Conservation (phyloP, 495 filamentous ascomycete species). For the Lasiosphaeria miniovina region DNA sequence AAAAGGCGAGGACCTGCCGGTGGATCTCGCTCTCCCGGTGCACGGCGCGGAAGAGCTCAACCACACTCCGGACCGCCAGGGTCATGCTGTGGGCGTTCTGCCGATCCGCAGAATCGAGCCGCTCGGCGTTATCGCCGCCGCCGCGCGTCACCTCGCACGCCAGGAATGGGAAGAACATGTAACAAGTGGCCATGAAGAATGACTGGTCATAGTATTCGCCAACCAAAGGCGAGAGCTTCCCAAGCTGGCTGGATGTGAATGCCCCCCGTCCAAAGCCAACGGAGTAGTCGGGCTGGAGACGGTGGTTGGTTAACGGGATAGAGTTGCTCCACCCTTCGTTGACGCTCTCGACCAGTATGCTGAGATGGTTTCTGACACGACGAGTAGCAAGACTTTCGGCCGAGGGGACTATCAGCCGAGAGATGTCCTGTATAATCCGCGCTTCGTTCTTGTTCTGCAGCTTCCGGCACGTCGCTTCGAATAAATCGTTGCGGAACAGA, state of each 20-base stretch:
- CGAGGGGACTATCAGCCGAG: constrained; percentile 37
- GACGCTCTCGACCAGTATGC: constrained; percentile 30
- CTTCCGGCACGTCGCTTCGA: constrained; percentile 33
- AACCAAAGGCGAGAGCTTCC: constrained; percentile 38
- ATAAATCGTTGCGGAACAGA: constrained; percentile 39
- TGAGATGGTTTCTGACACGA: constrained; percentile 29
- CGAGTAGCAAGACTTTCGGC: constrained; percentile 30
- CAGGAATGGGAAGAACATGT: constrained; percentile 30
- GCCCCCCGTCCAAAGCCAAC: constrained; percentile 39
- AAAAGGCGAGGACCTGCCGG: constrained; percentile 44
- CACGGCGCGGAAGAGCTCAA: constrained; percentile 34
- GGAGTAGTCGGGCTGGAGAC: constrained; percentile 39
- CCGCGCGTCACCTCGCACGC: constrained; percentile 27
- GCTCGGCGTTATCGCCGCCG: constrained; percentile 24
- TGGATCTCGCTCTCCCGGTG: constrained; percentile 38
- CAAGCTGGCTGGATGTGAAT: constrained; percentile 41
- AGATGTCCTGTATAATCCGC: constrained; percentile 38
- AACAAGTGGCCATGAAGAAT: constrained; percentile 26
- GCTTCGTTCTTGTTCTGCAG: constrained; percentile 38
- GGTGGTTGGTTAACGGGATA: constrained; percentile 29
- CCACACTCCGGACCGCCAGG: constrained; percentile 34
- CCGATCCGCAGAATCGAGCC: constrained; percentile 23
- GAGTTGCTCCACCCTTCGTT: constrained; percentile 44
- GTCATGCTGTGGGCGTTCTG: constrained; percentile 33
- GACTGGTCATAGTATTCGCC: constrained; percentile 20